These are phyloP conservation scores for Beauveria brongniartii DNA, from an alignment of 2,329 filamentous ascomycete species.

Conservation along the genomic window DNA sequence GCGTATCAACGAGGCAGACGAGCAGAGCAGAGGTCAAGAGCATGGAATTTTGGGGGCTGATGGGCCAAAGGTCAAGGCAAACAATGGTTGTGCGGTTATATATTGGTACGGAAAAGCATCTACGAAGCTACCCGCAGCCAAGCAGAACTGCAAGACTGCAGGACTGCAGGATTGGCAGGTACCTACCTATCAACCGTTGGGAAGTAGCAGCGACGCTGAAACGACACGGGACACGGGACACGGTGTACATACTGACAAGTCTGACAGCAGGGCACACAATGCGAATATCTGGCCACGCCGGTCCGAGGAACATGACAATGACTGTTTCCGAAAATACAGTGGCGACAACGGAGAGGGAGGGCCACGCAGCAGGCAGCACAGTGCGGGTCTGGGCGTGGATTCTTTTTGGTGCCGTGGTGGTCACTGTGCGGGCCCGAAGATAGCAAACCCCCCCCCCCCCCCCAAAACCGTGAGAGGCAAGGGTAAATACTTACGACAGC, in stretches of 20 bases:
- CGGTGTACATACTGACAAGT: background rate
- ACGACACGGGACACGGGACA: background rate
- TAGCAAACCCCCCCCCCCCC: background rate
- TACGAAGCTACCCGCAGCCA: background rate
- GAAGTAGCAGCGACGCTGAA: background rate
- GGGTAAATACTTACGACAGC: background rate
- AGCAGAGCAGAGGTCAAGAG: background rate
- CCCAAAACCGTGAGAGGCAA: background rate
- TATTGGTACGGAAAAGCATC: background rate
- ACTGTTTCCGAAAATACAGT: background rate
- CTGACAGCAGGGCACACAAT: background rate
- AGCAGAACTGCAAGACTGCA: background rate
- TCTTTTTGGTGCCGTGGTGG: background rate
- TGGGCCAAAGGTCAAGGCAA: background rate
- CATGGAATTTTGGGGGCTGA: background rate
- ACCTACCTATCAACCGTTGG: background rate
- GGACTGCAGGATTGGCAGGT: background rate
- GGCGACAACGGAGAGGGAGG: conserved; percentile 3
- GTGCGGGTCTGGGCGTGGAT: background rate
- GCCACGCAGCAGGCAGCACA: background rate
- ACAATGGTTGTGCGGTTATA: background rate
- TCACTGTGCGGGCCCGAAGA: background rate
- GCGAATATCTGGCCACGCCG: background rate
- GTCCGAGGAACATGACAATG: background rate
- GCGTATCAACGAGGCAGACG: background rate